These are phyloP conservation scores for Excoecaria cochinchinensis DNA, from an alignment of 345 rosid genomes.

Conservation along the genomic window DNA sequence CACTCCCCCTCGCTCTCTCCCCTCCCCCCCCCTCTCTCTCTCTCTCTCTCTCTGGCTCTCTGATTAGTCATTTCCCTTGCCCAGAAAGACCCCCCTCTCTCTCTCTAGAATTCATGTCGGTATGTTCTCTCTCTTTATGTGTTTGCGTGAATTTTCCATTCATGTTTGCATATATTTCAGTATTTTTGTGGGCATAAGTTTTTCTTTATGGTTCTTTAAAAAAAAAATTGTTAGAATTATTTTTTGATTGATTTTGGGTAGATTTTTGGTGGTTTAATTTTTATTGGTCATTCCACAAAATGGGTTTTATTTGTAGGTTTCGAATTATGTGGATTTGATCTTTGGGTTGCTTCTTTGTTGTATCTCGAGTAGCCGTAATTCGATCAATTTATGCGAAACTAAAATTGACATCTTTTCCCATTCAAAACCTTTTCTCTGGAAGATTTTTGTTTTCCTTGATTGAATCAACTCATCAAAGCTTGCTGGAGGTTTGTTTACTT, in stretches of 20 bases:
- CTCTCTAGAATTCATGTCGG: slow-evolving; percentile 59
- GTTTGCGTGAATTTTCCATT: neutral
- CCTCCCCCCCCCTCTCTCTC: neutral
- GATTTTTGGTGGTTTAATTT: neutral
- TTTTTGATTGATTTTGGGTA: neutral
- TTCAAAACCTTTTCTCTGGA: neutral
- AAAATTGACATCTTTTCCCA: neutral
- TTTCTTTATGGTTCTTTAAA: slow-evolving; percentile 8
- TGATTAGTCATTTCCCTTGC: neutral
- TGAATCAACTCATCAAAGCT: neutral
- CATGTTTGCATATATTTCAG: neutral
- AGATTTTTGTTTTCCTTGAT: neutral
- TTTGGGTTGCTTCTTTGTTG: neutral
- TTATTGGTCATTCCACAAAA: neutral
- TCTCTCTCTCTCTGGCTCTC: neutral
- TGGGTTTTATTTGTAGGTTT: neutral
- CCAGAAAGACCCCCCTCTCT: slow-evolving; percentile 6
- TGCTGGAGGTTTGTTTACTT: neutral
- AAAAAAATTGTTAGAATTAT: neutral
- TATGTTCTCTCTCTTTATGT: slow-evolving; percentile 32
- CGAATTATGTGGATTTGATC: slow-evolving; percentile 13
- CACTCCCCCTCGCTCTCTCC: slow-evolving; percentile 17
- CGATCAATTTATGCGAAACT: neutral
- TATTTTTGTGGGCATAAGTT: slow-evolving; percentile 10
- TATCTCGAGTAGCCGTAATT: neutral